Evolutionary conservation across 495 filamentous ascomycete species (phyloP), one percentile per base, ranked within the genome.

Genomic region (Penicillium tannophilum): DNA sequence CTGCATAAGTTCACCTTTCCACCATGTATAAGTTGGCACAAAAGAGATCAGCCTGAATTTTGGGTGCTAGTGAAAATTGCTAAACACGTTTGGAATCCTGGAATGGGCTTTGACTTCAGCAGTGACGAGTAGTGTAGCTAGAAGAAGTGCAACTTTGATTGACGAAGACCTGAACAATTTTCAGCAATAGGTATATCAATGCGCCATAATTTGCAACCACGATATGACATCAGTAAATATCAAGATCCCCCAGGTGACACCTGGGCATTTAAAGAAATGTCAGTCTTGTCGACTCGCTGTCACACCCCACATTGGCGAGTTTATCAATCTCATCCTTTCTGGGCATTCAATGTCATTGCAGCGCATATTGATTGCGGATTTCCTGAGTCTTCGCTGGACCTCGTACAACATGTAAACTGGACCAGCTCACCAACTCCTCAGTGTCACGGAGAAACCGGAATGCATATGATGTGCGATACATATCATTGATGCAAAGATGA

Each of bases 321-420:
- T 36, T 8, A 7, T 36, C 33, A 6, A 10, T 12, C 16, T 1
- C 20, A 23, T 12, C 24, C 45, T 47, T 47, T 5, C 20, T 23
- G 20, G 20, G 20, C 11, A 45, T 19, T 4, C 10, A 23, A 11
- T n/a, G 24, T 51, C n/a, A 51, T 10, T 33, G 55, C 52, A 57
- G 36, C 54, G 62, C 55, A 53, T 78, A 78, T 8, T 65, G 60
- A 66, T 79, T 79, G 35, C 75, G 63, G 63, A 80, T 80, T 57
- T 79, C 76, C 64, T 80, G 77, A n/a, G 72, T 64, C 62, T 80
- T 80, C 67, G 72, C 78, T 58, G 77, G 77, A 14, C 77, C 77
- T 51, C 64, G 68, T 11, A 80, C 77, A 31, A 78, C 74, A 71
- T 80, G 77, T 9, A 75, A 71, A 71, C 76, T 79, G 7, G 75